Percentiles rank a stretch among this genome's conserved stretches.
phyloP scores from a whole-genome alignment of 2,329 filamentous ascomycete species.

The Epichloe aotearoae region DNA sequence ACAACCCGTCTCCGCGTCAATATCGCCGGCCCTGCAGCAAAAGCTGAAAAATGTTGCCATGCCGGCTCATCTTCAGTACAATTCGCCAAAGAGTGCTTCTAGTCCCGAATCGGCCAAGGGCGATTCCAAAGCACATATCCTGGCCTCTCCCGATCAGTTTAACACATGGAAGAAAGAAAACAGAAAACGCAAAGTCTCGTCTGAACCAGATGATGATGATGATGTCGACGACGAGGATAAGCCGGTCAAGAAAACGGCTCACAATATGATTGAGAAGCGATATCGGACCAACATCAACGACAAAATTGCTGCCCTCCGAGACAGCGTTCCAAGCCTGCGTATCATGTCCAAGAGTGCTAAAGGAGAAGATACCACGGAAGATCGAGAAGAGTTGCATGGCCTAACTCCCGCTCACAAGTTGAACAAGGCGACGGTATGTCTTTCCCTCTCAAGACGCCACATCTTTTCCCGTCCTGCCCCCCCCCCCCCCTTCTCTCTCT shows the following conservation, averaged over 20 bases:
- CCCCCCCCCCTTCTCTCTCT: not conserved
- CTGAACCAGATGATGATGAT: slow-evolving; percentile 37
- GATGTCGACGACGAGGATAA: slow-evolving; percentile 45
- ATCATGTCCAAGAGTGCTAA: slow-evolving; percentile 63
- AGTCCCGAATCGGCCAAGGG: slow-evolving; percentile 44
- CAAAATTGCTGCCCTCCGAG: slow-evolving; percentile 83
- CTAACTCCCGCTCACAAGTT: slow-evolving; percentile 82
- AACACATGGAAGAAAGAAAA: slow-evolving; percentile 32
- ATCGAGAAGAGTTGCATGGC: slow-evolving; percentile 62
- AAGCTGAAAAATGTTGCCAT: slow-evolving; percentile 51
- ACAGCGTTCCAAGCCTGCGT: slow-evolving; percentile 81
- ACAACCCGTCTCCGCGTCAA: slow-evolving; percentile 12
- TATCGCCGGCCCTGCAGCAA: slow-evolving; percentile 40
- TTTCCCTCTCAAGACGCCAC: not conserved
- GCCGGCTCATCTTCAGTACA: slow-evolving; percentile 48
- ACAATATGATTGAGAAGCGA: slow-evolving; percentile 97
- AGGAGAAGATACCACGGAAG: slow-evolving; percentile 56
- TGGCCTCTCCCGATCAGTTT: slow-evolving; percentile 47
- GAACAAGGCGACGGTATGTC: slow-evolving; percentile 78
- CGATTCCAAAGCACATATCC: slow-evolving; percentile 30
- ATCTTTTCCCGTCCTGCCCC: not conserved
- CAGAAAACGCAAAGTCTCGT: slow-evolving; percentile 59
- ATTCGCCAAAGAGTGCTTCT: slow-evolving; percentile 42
- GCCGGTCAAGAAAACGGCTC: slow-evolving; percentile 73
- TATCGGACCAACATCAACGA: slow-evolving; percentile 95